Conservation (phyloP, 2,329 filamentous ascomycete genomes). For the Scopulariopsis brevicaulis region DNA sequence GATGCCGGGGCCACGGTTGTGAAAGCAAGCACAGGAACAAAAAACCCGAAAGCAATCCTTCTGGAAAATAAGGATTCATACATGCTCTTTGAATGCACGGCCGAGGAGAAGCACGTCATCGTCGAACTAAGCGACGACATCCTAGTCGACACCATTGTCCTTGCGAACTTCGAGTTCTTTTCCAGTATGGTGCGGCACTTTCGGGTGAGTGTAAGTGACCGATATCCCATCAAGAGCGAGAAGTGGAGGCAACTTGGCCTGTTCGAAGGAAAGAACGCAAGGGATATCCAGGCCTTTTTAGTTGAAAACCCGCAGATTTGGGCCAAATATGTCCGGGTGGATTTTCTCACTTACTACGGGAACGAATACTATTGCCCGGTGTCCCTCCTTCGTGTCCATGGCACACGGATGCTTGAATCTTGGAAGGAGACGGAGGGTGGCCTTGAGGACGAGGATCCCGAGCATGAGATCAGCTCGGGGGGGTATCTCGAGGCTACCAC, state of each 20-base stretch:
- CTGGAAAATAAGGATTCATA: constrained; percentile 98
- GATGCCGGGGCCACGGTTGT: constrained; percentile 90
- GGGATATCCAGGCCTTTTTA: constrained; percentile 88
- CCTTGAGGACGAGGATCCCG: constrained; percentile 49
- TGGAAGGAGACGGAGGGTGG: constrained; percentile 70
- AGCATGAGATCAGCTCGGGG: constrained; percentile 9
- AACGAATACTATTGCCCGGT: constrained; percentile 96
- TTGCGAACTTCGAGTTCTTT: constrained; percentile 98
- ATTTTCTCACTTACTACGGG: constrained; percentile 87
- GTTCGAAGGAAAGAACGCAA: constrained; percentile 84
- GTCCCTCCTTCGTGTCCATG: constrained; percentile 82
- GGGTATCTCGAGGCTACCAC: background rate
- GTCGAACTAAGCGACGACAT: constrained; percentile 83
- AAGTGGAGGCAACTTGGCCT: constrained; percentile 84
- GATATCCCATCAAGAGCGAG: constrained; percentile 84
- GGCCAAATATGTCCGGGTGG: constrained; percentile 84
- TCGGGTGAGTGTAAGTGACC: constrained; percentile 82
- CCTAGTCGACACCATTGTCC: constrained; percentile 87
- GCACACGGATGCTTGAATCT: constrained; percentile 91
- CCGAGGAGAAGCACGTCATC: constrained; percentile 84
- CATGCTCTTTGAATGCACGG: constrained; percentile 86
- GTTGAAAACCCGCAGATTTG: constrained; percentile 93
- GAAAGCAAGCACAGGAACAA: constrained; percentile 78
- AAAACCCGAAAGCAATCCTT: constrained; percentile 78
- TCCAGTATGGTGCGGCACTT: constrained; percentile 93